phyloP scores from a whole-genome alignment of 495 filamentous ascomycete species.

The Xylaria telfairii region DNA sequence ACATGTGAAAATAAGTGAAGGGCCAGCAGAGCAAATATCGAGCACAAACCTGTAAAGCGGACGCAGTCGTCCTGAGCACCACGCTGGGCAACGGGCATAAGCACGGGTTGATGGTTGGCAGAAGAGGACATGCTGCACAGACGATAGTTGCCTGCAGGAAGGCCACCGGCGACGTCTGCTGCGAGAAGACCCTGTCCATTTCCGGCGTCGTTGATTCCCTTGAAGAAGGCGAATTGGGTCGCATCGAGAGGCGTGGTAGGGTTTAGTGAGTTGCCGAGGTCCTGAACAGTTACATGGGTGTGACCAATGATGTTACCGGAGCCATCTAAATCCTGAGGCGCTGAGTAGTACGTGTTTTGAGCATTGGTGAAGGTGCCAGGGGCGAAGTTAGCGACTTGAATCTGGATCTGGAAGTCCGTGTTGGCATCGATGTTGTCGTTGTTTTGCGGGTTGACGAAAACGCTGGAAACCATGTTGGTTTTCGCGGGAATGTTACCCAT shows the following conservation, averaged over 20 bases:
- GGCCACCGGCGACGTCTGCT: constrained; percentile 64
- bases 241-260: constrained; percentile 61
- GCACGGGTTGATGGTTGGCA: constrained; percentile 77
- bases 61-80: constrained; percentile 76
- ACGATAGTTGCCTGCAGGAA: constrained; percentile 71
- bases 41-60: constrained; percentile 59
- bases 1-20: constrained; percentile 31
- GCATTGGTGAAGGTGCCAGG: constrained; percentile 73
- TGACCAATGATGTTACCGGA: constrained; percentile 69
- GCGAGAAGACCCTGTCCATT: constrained; percentile 65
- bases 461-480: constrained; percentile 69
- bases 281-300: constrained; percentile 74
- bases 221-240: constrained; percentile 72
- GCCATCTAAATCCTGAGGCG: constrained; percentile 65
- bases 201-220: constrained; percentile 76
- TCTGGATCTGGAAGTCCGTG: constrained; percentile 61
- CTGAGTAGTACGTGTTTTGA: constrained; percentile 68
- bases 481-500: constrained; percentile 76
- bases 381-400: constrained; percentile 65
- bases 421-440: constrained; percentile 54
- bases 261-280: constrained; percentile 57
- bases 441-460: constrained; percentile 62
- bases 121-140: constrained; percentile 73
- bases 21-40: not conserved
- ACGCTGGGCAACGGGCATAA: constrained; percentile 79